phyloP scores from a whole-genome alignment of 768 basidiomycete genomes.

The Serendipita indica region DNA sequence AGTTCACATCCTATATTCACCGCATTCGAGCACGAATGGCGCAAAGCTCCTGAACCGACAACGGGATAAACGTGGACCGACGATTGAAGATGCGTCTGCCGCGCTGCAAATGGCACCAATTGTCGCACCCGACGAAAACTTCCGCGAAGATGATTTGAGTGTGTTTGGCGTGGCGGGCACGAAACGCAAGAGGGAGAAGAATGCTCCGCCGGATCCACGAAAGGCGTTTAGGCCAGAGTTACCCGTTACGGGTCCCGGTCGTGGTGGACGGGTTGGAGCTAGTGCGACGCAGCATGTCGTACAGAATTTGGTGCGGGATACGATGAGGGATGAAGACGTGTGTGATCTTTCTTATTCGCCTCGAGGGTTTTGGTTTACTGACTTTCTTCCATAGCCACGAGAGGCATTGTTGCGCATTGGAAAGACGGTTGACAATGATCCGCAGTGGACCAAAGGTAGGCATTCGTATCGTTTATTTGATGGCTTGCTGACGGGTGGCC shows the following conservation, averaged over 20 bases:
- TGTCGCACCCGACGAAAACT: conserved; percentile 87
- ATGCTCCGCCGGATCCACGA: conserved; percentile 70
- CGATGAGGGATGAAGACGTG: conserved; percentile 86
- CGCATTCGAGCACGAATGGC: conserved; percentile 76
- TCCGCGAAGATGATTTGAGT: conserved; percentile 48
- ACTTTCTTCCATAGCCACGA: conserved; percentile 53
- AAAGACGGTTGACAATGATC: conserved; percentile 55
- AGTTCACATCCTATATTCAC: conserved; percentile 85
- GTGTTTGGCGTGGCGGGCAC: conserved; percentile 42
- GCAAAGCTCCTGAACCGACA: conserved; percentile 81
- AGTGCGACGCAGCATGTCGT: conserved; percentile 96
- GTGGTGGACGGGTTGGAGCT: conserved; percentile 87
- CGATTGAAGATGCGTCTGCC: conserved; percentile 79
- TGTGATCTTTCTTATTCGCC: conserved; percentile 29
- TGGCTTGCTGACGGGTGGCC: conserved; percentile 13
- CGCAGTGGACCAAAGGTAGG: conserved; percentile 75
- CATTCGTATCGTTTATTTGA: conserved; percentile 21
- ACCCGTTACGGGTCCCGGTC: conserved; percentile 84
- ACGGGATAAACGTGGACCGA: conserved; percentile 67
- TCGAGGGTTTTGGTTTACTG: conserved; percentile 12
- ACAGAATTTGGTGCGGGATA: conserved; percentile 84
- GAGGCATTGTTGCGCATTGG: conserved; percentile 95
- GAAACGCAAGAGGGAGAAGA: conserved; percentile 84
- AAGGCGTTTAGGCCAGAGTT: conserved; percentile 88
- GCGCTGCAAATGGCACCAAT: conserved; percentile 76